Evolutionary conservation across 192 early-diverging fungal species (phyloP).

Genomic region (Backusella australiensis): DNA sequence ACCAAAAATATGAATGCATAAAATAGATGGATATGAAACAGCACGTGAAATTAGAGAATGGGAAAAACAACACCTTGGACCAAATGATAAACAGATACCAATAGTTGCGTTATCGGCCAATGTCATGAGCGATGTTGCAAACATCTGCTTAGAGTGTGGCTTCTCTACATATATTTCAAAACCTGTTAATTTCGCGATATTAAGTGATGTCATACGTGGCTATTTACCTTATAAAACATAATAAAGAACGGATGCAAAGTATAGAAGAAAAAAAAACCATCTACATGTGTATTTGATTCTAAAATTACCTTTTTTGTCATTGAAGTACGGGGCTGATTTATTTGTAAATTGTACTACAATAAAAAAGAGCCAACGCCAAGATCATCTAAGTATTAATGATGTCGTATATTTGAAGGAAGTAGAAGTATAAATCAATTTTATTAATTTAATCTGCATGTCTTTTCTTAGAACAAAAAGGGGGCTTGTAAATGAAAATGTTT

Average conservation of each 20-base stretch:
- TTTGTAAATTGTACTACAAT: neutral
- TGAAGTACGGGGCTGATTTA: neutral
- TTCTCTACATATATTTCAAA: slow-evolving; percentile 58
- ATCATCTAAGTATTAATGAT: neutral
- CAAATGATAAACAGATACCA: slow-evolving; percentile 39
- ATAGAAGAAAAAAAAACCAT: neutral
- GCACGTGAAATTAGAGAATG: slow-evolving; percentile 50
- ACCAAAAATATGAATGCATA: neutral
- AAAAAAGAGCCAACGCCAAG: neutral
- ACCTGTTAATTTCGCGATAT: slow-evolving; percentile 48
- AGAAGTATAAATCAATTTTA: neutral
- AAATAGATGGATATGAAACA: slow-evolving; percentile 52
- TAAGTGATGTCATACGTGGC: slow-evolving; percentile 46
- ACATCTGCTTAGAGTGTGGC: slow-evolving; percentile 42
- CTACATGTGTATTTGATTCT: neutral
- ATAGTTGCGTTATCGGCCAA: slow-evolving; percentile 58
- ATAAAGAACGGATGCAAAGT: neutral
- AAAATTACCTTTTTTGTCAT: neutral
- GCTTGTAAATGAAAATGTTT: neutral
- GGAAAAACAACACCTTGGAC: slow-evolving; percentile 37
- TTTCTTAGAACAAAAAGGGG: neutral
- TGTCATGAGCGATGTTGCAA: slow-evolving; percentile 56
- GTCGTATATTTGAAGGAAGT: neutral
- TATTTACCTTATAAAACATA: slow-evolving; percentile 19
- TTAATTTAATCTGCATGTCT: neutral